Evolutionary conservation across 331 rosid species (phyloP), one percentile per base, ranked within the genome.

Genomic region (Stylosanthes scabra): DNA sequence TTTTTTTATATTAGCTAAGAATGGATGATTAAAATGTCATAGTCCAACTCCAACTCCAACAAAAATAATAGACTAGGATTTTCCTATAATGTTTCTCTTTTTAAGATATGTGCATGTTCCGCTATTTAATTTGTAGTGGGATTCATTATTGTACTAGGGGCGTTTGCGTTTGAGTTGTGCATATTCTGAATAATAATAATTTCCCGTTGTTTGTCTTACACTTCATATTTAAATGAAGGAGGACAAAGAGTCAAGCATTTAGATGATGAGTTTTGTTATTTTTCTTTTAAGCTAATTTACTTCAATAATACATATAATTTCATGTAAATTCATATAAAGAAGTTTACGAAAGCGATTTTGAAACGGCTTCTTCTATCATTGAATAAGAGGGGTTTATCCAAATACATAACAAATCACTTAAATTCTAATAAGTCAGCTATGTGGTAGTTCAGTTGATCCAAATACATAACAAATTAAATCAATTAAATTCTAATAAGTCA

Each of bases 401-500:
- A 37, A 67, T 67, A 49, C 60, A 1, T 31, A 54, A 15, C 25
- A 0, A 20, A 20, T 20, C 25, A 20, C 25, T 20, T 20, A 20
- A 20, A 71, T n/a, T n/a, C n/a, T 58, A 14, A 52, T 40, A 57
- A 44, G 31, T 42, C 56, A 70, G 41, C 8, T 41, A 1, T 20
- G 6, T 8, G 46, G 15, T 58, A n/a, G 45, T 28, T 72, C 60
- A 47, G 25, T 20, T 20, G 25, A 70, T 45, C 11, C 50, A 25
- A 16, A 68, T 69, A 40, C 55, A 2, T 40, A 58, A 27, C 10
- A 71, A 57, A 71, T 58, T 14, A 52, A 12, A 71, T 58, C 29
- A 52, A 12, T 71, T 44, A n/a, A 71, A 71, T 45, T 58, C 56
- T 54, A 56, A 15, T 40, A 57, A 44, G 31, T 42, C 56, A 70